Percentiles rank a stretch among this genome's conserved stretches.
Conservation (phyloP, 164 flowering plant genomes). For the Berberis vulgaris region DNA sequence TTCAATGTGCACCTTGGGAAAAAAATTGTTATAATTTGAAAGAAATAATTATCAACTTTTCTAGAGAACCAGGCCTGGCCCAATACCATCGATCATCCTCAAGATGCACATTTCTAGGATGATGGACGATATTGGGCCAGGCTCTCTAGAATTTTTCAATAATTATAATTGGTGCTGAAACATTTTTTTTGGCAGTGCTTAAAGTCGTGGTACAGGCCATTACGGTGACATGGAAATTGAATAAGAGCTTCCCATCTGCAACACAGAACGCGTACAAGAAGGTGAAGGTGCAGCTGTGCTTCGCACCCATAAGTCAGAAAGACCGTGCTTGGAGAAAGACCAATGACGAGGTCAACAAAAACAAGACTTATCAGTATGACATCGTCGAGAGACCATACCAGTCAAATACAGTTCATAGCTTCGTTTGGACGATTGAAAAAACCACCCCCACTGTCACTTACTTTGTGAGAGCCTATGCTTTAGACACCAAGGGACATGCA, state of each 20-base stretch:
- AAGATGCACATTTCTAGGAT: too few species aligned
- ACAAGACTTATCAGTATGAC: slow-evolving; percentile 48
- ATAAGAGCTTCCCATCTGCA: slow-evolving; percentile 25
- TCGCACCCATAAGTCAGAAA: slow-evolving; percentile 51
- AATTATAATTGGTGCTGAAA: too few species aligned
- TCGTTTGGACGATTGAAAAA: slow-evolving; percentile 8
- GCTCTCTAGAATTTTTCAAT: too few species aligned
- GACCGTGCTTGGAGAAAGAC: slow-evolving; percentile 66
- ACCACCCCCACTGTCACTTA: slow-evolving; percentile 22
- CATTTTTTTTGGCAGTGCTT: slow-evolving; percentile 34
- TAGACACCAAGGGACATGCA: slow-evolving; percentile 12
- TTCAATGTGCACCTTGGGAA: too few species aligned
- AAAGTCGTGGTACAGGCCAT: slow-evolving; percentile 37
- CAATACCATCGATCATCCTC: too few species aligned
- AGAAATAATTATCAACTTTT: too few species aligned
- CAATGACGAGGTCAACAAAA: slow-evolving; percentile 33
- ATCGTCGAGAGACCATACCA: slow-evolving; percentile 30
- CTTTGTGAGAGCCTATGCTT: slow-evolving; percentile 26
- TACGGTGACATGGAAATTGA: slow-evolving; percentile 41
- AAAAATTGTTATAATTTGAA: too few species aligned
- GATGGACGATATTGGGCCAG: too few species aligned
- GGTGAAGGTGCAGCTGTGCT: slow-evolving; percentile 52
- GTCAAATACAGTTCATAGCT: not conserved
- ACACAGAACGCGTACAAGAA: slow-evolving; percentile 34
- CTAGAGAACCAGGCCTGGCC: too few species aligned